Evolutionary conservation across 2,329 filamentous ascomycete genomes (phyloP).

Genomic region (Microcyclospora tardicrescens): DNA sequence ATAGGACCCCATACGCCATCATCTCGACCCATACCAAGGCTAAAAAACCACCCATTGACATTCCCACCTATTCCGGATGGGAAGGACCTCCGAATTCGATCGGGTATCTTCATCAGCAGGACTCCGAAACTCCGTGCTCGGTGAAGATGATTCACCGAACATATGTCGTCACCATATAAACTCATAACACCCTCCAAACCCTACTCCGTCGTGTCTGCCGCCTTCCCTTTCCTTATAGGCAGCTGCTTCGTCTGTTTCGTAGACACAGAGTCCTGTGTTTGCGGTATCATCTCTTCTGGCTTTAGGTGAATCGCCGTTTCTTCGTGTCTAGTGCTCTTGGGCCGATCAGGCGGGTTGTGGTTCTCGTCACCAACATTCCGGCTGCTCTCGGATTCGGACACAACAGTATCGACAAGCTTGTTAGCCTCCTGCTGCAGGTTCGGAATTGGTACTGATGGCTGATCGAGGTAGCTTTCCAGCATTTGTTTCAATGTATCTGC

Average conservation of each 20-base stretch:
- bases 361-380: conserved; percentile 1
- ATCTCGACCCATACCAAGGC: too few relatives aligned
- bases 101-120: too few relatives aligned
- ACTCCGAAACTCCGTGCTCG: too few relatives aligned
- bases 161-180: too few relatives aligned
- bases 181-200: too few relatives aligned
- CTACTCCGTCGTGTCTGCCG: too few relatives aligned
- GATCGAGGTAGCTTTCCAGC: conserved; percentile 52
- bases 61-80: too few relatives aligned
- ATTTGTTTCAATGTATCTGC: conserved; percentile 77
- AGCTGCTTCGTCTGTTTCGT: not conserved
- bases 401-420: conserved; percentile 27
- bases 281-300: conserved; percentile 17
- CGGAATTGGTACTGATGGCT: conserved; percentile 31
- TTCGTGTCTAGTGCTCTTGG: conserved; percentile 7
- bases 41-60: too few relatives aligned
- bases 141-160: too few relatives aligned
- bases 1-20: too few relatives aligned
- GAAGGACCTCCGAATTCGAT: too few relatives aligned
- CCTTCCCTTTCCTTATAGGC: too few relatives aligned
- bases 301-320: conserved; percentile 16
- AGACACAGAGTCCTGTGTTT: conserved; percentile 3
- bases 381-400: conserved; percentile 10
- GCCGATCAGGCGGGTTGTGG: conserved; percentile 5
- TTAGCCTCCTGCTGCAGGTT: conserved; percentile 35